Base-by-base conservation (phyloP, 2,329 filamentous ascomycete genomes). In the Aplosporella prunicola region DNA sequence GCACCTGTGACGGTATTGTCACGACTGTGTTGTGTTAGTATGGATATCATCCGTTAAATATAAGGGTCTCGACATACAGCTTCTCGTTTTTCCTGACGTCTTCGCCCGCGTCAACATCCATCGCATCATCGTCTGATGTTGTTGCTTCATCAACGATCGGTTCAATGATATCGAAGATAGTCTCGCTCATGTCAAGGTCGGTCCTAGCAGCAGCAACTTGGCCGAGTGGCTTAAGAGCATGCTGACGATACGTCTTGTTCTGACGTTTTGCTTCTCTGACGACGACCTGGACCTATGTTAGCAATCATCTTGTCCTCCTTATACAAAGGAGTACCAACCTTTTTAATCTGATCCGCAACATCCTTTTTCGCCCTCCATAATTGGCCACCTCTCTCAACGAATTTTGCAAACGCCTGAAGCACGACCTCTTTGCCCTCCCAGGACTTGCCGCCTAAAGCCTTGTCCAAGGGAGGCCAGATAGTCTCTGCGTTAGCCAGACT, bases 341-440 rank as follows among this genome's bases (percentile, higher is more conserved):
- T 82, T 40, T 57, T 60, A 64, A 88, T 78, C 48, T 80, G 71
- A 7, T 73, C 68, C 9, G 72, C 71, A 16, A 83, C 60, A 45
- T 80, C 72, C 5, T 58, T 56, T 31, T 66, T 61, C 67, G 77
- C 78, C 25, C 57, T 50, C 65, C 72, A 76, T 20, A 84, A 64
- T 6, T 58, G 58, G 45, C 70, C 71, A 0, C 74, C 74, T 44
- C 78, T 76, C 50, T 76, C 71, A 1, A 82, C 77, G 49, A 96
- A 91, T 41, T 77, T 73, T 4, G 86, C 80, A 57, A 91, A 86
- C 5, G 83, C 80, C 28, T 78, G 71, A 3, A 96, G 68, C 20
- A 98, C 74, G 47, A 77, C 78, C 60, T 95, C 87, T 56, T 98
- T 98, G 15, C 86, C 86, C 1, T 82, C 73, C 69, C 94, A 98